Evolutionary conservation across 371 early-diverging fungal genomes (phyloP).

Genomic region (Chytridiales sp.): DNA sequence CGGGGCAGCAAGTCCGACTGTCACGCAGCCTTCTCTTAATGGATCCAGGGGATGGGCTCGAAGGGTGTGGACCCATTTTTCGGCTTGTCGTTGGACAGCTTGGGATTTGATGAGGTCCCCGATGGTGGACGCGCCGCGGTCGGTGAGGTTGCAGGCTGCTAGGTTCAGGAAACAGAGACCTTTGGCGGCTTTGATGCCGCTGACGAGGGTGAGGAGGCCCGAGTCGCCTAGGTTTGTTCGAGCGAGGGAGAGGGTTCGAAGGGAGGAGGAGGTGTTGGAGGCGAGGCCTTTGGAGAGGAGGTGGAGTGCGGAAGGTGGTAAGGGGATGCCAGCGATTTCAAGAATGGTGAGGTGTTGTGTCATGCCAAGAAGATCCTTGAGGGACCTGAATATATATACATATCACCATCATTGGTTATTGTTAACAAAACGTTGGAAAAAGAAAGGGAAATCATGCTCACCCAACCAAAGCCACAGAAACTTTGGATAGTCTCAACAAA

Average conservation of each 20-base stretch:
- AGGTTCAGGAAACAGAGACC: slow-evolving; percentile 28
- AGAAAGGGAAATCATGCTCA: neutral
- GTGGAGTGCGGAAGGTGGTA: slow-evolving; percentile 15
- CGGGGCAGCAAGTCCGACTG: slow-evolving; percentile 12
- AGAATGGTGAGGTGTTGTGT: slow-evolving; percentile 21
- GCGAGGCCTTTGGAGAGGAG: slow-evolving; percentile 18
- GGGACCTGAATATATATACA: slow-evolving; percentile 16
- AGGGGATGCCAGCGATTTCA: slow-evolving; percentile 34
- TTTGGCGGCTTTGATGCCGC: slow-evolving; percentile 31
- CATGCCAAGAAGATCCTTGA: slow-evolving; percentile 23
- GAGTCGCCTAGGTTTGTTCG: slow-evolving; percentile 34
- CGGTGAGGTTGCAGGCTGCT: slow-evolving; percentile 27
- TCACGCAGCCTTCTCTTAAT: slow-evolving; percentile 25
- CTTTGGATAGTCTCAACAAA: neutral
- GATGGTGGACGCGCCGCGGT: slow-evolving; percentile 24
- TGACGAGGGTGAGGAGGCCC: slow-evolving; percentile 23
- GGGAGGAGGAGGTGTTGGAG: slow-evolving; percentile 13
- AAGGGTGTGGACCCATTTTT: slow-evolving; percentile 32
- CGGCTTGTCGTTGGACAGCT: slow-evolving; percentile 38
- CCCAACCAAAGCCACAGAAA: slow-evolving; percentile 14
- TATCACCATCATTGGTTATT: no score
- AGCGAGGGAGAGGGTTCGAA: slow-evolving; percentile 30
- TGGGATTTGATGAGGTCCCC: slow-evolving; percentile 33
- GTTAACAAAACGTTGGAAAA: no score
- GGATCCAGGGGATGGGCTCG: slow-evolving; percentile 25